Evolutionary conservation across 2,329 filamentous ascomycete genomes (phyloP), one percentile per base, ranked within the genome.

Genomic region (Verticillium isaacii): DNA sequence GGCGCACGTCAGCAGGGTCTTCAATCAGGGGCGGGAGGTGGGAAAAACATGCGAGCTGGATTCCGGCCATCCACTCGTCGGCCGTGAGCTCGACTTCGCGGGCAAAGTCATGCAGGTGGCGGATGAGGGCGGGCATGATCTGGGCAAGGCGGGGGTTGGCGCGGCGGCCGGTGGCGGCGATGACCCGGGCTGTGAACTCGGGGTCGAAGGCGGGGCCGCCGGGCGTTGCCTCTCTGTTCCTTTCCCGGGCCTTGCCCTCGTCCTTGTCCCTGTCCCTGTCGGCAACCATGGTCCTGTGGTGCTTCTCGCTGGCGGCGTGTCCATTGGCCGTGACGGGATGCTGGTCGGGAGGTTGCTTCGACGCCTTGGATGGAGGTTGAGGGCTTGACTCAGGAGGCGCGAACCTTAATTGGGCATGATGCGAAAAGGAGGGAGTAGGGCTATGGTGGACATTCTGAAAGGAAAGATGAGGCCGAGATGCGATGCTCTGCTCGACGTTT

Each of bases 101-200:
- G 15, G 85, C 84, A 72, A 89, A 89, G 72, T 88, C 86, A 73
- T 90, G 87, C 55, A 90, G 80, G 75, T 89, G 87, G 56, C 77
- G 79, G 69, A 89, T 82, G 64, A 89, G 75, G 56, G 80, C 79
- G 62, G 80, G 73, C 77, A 89, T 79, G 68, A 89, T 77, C 66
- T 84, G 75, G 63, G 82, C 81, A 66, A 83, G 80, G 61, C 88
- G 82, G 54, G 85, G 83, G 66, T 82, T 75, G 19, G 85, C 85
- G 61, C 85, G 83, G 58, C 86, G 85, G 15, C 87, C 86, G 71
- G 87, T 89, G 66, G 85, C 80, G 66, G 85, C 81, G 73, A 89
- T 82, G 72, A 89, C 86, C 66, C 79, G 77, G 69, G 83, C 76
- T 50, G 88, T 90, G 79, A 90, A 89, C 74, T 67, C 67, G 39